A percentile compares a stretch with the other conserved stretches of the same genome.
phyloP scores from a whole-genome alignment of 148 eudicot genomes.

The Suaeda aralocaspica region DNA sequence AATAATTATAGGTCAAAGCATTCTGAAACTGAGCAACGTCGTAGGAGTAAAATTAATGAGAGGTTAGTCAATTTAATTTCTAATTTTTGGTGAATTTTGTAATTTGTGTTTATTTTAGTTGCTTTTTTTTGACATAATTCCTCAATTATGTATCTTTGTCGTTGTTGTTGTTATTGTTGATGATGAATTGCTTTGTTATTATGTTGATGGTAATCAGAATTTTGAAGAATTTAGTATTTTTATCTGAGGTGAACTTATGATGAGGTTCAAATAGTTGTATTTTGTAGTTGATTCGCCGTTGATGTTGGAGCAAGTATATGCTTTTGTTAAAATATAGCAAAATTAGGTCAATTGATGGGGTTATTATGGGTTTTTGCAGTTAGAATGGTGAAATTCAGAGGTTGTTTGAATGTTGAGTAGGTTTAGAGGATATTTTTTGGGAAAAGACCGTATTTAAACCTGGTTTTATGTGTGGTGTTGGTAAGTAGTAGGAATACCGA shows the following conservation, averaged over 20 bases:
- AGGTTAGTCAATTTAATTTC: slow-evolving; percentile 35
- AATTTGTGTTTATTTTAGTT: not conserved
- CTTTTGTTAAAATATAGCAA: not conserved
- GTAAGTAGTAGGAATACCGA: too few relatives aligned
- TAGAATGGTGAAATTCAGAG: not conserved
- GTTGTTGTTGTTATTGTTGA: not conserved
- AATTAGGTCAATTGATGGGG: not conserved
- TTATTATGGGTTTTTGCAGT: not conserved
- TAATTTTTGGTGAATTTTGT: not conserved
- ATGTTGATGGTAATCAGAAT: not conserved
- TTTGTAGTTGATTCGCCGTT: not conserved
- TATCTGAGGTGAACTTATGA: not conserved
- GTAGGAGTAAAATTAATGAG: slow-evolving; percentile 88
- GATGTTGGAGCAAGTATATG: not conserved
- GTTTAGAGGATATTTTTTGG: not conserved
- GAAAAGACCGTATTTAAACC: too few relatives aligned
- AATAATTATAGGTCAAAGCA: slow-evolving; percentile 68
- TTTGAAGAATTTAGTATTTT: not conserved
- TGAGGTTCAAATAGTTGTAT: not conserved
- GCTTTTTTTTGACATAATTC: not conserved
- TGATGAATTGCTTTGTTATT: not conserved
- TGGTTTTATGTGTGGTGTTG: too few relatives aligned
- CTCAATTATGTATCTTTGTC: not conserved
- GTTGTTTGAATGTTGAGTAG: not conserved
- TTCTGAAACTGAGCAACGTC: slow-evolving; percentile 94